Base-by-base conservation (phyloP, 495 filamentous ascomycete species). In the Hypoxylon cercidicola region DNA sequence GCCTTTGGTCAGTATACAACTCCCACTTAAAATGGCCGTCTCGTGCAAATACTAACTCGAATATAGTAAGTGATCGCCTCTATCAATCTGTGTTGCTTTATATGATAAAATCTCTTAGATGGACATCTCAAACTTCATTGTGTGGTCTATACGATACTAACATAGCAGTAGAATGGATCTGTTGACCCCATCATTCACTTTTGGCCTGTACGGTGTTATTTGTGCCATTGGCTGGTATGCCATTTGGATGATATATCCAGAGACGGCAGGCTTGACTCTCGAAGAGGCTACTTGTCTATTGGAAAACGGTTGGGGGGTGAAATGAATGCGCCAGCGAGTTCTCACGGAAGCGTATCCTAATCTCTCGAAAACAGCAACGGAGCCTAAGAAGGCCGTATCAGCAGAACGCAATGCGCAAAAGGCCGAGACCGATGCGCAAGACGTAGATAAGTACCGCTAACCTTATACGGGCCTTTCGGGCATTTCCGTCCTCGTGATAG, bases 261-360 rank as follows among this genome's bases (percentile, higher is more conserved):
- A 97, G 76, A 94, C 92, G 61, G 89, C 85, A 41, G 90, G 93
- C 0, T 72, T 96, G 65, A 86, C 84, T 56, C 80, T 97, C 20
- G 93, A 97, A 79, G 91, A 94, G 72, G 89, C 92, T 37, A 88
- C 91, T 50, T 83, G 75, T 15, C 77, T 96, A 52, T 79, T 96
- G 60, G 88, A 85, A 61, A 78, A 89, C 55, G 90, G 78, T 16
- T 96, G 90, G 89, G 91, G 92, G 3, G 87, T 91, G 4, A 75
- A 76, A 55, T 78, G 72, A 72, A 3, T 18, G 7, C 4, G 16
- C 20, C 16, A 43, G n/a, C 16, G 40, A 18, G 1, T 19, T 16
- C 16, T 16, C 16, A 43, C 40, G 3, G 40, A 43, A 18, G 16
- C 2, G 16, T 43, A 19, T 9, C 2, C 1, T 18, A 18, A 18